These are phyloP conservation scores for Coniophora puteana DNA, from an alignment of 1,284 basidiomycete genomes.

Conservation along the genomic window DNA sequence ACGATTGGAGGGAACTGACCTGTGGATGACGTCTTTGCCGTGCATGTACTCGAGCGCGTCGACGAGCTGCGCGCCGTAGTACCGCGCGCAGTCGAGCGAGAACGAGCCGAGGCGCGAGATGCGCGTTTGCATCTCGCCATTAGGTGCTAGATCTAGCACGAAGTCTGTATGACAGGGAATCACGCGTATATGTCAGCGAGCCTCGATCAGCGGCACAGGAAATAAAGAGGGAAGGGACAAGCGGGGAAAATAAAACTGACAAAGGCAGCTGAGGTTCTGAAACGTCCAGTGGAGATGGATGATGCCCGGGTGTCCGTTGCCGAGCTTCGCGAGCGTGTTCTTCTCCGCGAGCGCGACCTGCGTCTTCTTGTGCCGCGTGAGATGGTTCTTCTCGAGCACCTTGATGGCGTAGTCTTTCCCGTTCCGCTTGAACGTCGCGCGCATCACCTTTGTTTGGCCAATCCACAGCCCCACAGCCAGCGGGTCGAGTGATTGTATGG, in stretches of 20 bases:
- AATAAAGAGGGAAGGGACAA: slow-evolving; percentile 7
- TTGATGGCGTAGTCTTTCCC: slow-evolving; percentile 73
- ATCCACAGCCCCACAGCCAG: too few species aligned
- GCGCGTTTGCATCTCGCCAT: slow-evolving; percentile 83
- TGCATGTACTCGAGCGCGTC: slow-evolving; percentile 92
- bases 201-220: too few species aligned
- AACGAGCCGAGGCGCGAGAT: slow-evolving; percentile 83
- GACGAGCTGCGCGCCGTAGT: slow-evolving; percentile 86
- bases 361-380: slow-evolving; percentile 65
- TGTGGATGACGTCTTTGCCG: slow-evolving; percentile 82
- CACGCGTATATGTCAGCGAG: slow-evolving; percentile 9
- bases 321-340: slow-evolving; percentile 57
- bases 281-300: slow-evolving; percentile 81
- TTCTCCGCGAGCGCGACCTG: slow-evolving; percentile 64
- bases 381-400: slow-evolving; percentile 72
- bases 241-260: slow-evolving; percentile 44
- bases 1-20: slow-evolving; percentile 37
- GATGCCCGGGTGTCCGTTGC: slow-evolving; percentile 77
- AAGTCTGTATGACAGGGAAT: slow-evolving; percentile 59
- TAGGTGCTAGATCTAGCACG: slow-evolving; percentile 85
- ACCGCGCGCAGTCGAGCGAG: slow-evolving; percentile 68
- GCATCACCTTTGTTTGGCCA: slow-evolving; percentile 51
- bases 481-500: too few species aligned
- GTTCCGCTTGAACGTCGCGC: slow-evolving; percentile 50
- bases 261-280: slow-evolving; percentile 81